Evolutionary conservation across 495 filamentous ascomycete species (phyloP).

Genomic region (Aspergillus nanangensis): DNA sequence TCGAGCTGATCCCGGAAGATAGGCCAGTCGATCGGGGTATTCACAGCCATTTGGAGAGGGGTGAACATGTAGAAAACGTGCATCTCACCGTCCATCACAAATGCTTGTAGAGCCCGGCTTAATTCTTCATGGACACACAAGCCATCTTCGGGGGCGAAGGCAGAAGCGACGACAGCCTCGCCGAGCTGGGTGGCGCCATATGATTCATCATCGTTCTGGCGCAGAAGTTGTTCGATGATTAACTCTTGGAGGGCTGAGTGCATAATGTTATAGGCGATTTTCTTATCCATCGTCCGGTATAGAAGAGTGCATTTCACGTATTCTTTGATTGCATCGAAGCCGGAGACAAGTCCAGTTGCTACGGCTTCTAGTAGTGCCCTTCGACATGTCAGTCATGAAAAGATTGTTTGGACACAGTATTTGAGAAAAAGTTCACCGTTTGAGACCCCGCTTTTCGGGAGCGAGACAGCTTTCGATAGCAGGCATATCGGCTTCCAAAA

Average conservation of each 20-base stretch:
- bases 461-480: slow-evolving; percentile 65
- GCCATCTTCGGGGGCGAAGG: slow-evolving; percentile 72
- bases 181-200: slow-evolving; percentile 64
- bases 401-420: slow-evolving; percentile 5
- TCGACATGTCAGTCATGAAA: neutral
- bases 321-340: slow-evolving; percentile 62
- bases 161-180: slow-evolving; percentile 68
- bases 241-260: slow-evolving; percentile 51
- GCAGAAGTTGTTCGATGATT: slow-evolving; percentile 28
- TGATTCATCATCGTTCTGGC: slow-evolving; percentile 37
- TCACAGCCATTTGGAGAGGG: slow-evolving; percentile 50
- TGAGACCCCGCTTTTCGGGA: slow-evolving; percentile 64
- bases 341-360: slow-evolving; percentile 66
- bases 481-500: slow-evolving; percentile 72
- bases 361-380: slow-evolving; percentile 74
- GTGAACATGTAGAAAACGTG: slow-evolving; percentile 81
- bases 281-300: slow-evolving; percentile 49
- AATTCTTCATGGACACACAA: slow-evolving; percentile 71
- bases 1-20: slow-evolving; percentile 70
- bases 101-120: slow-evolving; percentile 61
- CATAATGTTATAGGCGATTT: slow-evolving; percentile 54
- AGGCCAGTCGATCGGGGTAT: slow-evolving; percentile 62
- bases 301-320: slow-evolving; percentile 68
- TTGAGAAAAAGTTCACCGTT: slow-evolving; percentile 41
- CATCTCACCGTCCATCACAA: slow-evolving; percentile 84